phyloP scores from a whole-genome alignment of 2,329 filamentous ascomycete species.

The Xylaria sp. region DNA sequence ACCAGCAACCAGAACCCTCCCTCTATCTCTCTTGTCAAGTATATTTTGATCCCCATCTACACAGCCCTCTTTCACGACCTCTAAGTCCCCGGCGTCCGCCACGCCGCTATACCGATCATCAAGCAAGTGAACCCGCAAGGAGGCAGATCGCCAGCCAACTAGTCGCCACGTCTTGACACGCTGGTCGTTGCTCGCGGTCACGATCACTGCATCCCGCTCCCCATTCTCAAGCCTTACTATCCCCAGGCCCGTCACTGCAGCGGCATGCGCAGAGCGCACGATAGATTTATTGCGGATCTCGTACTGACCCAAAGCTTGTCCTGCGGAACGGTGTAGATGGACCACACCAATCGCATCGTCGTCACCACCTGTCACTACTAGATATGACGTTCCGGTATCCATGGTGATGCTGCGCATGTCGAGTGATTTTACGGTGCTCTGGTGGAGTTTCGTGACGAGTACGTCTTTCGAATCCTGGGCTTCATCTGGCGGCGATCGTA shows the following conservation, averaged over 20 bases:
- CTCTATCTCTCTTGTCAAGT: neutral
- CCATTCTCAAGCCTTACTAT: constrained; percentile 47
- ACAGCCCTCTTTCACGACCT: constrained; percentile 47
- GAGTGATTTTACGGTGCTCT: constrained; percentile 80
- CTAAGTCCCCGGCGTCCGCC: constrained; percentile 67
- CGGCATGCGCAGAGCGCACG: constrained; percentile 72
- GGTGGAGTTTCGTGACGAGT: constrained; percentile 69
- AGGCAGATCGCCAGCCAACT: constrained; percentile 32
- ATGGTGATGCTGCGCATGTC: constrained; percentile 51
- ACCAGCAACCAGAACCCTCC: constrained; percentile 41
- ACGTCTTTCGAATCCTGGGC: constrained; percentile 44
- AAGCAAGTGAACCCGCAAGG: constrained; percentile 53
- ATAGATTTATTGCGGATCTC: constrained; percentile 45
- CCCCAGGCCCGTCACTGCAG: constrained; percentile 71
- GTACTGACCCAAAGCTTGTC: constrained; percentile 12
- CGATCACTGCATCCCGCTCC: constrained; percentile 47
- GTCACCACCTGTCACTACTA: constrained; percentile 83
- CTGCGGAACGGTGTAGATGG: constrained; percentile 40
- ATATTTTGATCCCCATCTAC: constrained; percentile 18
- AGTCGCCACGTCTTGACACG: constrained; percentile 65
- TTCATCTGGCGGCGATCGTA: neutral
- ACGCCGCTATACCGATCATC: constrained; percentile 67
- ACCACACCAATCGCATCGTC: constrained; percentile 77
- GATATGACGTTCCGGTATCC: constrained; percentile 49
- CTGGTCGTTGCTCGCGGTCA: constrained; percentile 70